phyloP scores from a whole-genome alignment of 768 basidiomycete genomes.

The Obba rivulosa region DNA sequence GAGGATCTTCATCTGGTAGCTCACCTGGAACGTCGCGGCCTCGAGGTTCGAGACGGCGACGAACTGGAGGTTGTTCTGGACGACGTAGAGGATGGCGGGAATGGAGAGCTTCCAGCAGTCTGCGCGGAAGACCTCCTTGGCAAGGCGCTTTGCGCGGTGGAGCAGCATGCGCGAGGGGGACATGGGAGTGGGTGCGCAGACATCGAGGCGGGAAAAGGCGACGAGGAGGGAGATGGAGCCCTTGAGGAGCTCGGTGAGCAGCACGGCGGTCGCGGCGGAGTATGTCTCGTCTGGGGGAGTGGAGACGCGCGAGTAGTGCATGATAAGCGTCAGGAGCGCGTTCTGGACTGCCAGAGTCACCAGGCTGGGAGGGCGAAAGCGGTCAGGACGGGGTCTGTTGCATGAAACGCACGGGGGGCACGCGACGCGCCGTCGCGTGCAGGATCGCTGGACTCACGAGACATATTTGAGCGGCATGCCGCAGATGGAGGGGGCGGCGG shows the following conservation, averaged over 20 bases:
- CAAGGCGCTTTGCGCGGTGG: constrained; percentile 50
- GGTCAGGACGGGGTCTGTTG: background rate
- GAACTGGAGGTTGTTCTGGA: constrained; percentile 95
- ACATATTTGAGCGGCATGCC: constrained; percentile 78
- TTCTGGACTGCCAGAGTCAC: constrained; percentile 91
- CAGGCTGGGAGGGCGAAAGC: constrained; percentile 41
- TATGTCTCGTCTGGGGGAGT: constrained; percentile 72
- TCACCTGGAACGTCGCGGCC: constrained; percentile 95
- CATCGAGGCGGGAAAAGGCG: constrained; percentile 65
- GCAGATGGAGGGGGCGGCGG: constrained; percentile 49
- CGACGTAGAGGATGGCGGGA: constrained; percentile 92
- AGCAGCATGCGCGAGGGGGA: constrained; percentile 30
- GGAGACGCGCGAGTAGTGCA: constrained; percentile 93
- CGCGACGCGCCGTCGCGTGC: constrained; percentile 1
- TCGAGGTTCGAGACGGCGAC: constrained; percentile 91
- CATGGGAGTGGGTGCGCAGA: constrained; percentile 20
- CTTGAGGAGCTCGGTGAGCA: constrained; percentile 93
- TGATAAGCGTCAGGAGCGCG: constrained; percentile 83
- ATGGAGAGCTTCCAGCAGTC: constrained; percentile 99
- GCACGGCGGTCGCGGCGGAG: constrained; percentile 90
- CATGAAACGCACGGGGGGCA: constrained; percentile 1
- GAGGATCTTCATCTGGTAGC: constrained; percentile 96
- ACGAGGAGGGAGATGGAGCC: constrained; percentile 82
- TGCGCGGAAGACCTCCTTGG: constrained; percentile 70
- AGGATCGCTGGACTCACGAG: constrained; percentile 22